Evolutionary conservation across 257 asterid species (phyloP), one percentile per base, ranked within the genome.

Genomic region (Ocimum tenuiflorum): DNA sequence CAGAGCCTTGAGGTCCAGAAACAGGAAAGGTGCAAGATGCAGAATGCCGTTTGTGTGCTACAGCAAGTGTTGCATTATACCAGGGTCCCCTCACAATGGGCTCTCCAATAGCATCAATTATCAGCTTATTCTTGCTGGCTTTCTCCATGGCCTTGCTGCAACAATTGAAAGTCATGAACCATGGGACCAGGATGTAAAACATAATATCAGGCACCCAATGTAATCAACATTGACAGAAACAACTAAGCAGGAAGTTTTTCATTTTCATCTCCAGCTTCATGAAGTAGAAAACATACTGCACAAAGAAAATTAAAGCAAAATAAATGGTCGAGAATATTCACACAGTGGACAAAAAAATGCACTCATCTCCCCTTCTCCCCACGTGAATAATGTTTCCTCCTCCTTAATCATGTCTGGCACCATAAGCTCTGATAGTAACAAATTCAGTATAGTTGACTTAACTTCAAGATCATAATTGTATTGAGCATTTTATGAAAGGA

Each of bases 111-210:
- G 96, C 90, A 69, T 83, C 87, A 65, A 82, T 79, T 71, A 94
- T 67, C 51, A 64, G 77, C 82, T 76, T 78, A 79, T 77, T 85
- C 57, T 80, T 85, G 71, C 84, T 80, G 57, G 99, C 99, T 82
- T 63, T 94, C 79, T 90, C 97, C 86, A 90, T 73, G 39, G 99
- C 99, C 86, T 90, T 90, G 76, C 99, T 94, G 95, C 83, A 80
- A 68, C 42, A 68, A 33, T 41, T 42, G 22, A 43, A 45, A 67
- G 45, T 45, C 38, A 67, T 41, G 14, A 67, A 67, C 38, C 51
- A 10, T 10, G 51, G 43, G 18, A 18, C 50, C 54, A 68, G 18
- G 23, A 56, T 10, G 8, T 17, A 47, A 13, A 31, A 57, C 53
- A 27, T 29, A 12, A 29, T 7, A 63, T 27, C 7, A 35, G 13